These are phyloP conservation scores for Polytrichum commune DNA, from an alignment of 225 moss, liverwort and hornwort species.

Conservation along the genomic window DNA sequence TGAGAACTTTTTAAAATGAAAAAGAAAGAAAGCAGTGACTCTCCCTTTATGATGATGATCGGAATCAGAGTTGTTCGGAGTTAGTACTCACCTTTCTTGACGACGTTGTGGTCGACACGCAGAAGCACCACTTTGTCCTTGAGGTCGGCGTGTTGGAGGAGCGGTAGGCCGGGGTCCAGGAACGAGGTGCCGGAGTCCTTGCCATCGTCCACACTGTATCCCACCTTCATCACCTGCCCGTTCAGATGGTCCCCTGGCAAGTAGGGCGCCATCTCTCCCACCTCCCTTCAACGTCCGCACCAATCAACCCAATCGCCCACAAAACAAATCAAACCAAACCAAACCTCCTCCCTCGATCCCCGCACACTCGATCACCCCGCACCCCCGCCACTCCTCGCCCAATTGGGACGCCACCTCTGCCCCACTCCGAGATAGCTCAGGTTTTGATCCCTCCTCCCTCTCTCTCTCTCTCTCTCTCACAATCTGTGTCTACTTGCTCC, in stretches of 20 bases:
- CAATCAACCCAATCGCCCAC: neutral
- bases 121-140: conserved; percentile 89
- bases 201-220: conserved; percentile 83
- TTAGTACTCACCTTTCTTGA: conserved; percentile 60
- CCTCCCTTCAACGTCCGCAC: neutral
- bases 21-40: neutral
- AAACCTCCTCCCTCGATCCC: too few species aligned
- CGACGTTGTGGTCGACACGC: conserved; percentile 91
- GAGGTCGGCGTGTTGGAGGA: conserved; percentile 85
- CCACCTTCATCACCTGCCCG: conserved; percentile 58
- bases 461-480: too few species aligned
- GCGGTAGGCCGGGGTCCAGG: conserved; percentile 71
- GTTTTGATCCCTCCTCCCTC: too few species aligned
- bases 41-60: neutral
- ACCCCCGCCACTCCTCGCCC: too few species aligned
- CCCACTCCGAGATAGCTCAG: too few species aligned
- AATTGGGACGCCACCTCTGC: too few species aligned
- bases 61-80: neutral
- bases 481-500: too few species aligned
- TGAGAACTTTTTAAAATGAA: neutral
- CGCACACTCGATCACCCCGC: too few species aligned
- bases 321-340: neutral
- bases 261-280: conserved; percentile 64
- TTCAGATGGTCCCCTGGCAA: conserved; percentile 46
- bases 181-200: conserved; percentile 24